Evolutionary conservation across 2,329 filamentous ascomycete genomes (phyloP).

Genomic region (Phialophora macrospora): DNA sequence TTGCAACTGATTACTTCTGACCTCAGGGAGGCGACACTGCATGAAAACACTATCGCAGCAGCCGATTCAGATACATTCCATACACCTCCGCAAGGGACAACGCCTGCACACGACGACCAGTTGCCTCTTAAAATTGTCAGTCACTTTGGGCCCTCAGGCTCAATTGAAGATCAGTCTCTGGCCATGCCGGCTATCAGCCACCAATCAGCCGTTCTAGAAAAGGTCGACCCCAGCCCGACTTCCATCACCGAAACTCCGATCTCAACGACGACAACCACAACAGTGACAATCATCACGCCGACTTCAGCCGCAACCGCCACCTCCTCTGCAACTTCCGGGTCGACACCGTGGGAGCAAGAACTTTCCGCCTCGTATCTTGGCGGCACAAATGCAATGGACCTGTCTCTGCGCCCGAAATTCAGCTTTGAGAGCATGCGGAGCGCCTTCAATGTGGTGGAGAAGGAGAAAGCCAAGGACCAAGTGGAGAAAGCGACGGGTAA

Average conservation of each 20-base stretch:
- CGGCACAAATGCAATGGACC: background rate
- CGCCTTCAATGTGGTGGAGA: slow-evolving; percentile 1
- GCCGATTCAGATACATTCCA: slow-evolving; percentile 19
- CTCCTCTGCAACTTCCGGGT: background rate
- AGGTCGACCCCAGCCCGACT: background rate
- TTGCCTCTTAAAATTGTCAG: background rate
- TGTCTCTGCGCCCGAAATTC: slow-evolving; percentile 7
- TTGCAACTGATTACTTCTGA: background rate
- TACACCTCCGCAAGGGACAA: slow-evolving; percentile 17
- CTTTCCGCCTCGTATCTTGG: background rate
- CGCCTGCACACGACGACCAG: slow-evolving; percentile 9
- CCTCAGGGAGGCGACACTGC: background rate
- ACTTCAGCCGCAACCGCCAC: background rate
- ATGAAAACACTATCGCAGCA: background rate
- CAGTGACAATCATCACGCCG: slow-evolving; percentile 7
- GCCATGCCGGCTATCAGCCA: background rate
- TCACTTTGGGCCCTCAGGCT: background rate
- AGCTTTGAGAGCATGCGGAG: slow-evolving; percentile 12
- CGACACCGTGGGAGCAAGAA: slow-evolving; percentile 3
- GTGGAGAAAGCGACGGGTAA: background rate
- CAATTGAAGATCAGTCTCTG: background rate
- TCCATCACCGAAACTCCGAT: background rate
- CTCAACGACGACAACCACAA: background rate
- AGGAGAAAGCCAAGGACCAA: background rate
- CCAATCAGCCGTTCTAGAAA: background rate